Base-by-base conservation (phyloP, 805 yeast genomes). In the Wickerhamomyces queroliae region DNA sequence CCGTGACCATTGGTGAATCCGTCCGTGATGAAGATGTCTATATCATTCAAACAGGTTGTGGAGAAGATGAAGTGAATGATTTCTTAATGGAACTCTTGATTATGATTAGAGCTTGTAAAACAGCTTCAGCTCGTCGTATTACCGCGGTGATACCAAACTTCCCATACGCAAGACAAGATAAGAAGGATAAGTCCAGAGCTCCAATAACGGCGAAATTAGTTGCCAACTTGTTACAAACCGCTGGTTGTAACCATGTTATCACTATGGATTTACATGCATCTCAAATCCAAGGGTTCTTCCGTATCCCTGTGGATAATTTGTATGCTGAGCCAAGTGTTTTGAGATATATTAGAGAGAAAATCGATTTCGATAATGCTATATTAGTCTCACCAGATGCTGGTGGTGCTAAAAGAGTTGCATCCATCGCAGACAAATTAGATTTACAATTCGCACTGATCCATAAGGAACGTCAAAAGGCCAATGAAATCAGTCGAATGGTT, bases 301-400 rank as follows among this genome's bases (percentile, higher is more conserved):
- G 80, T 47, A 88, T 88, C 26, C 98, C 99, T 3, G 98, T 91
- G 21, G 98, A 91, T 65, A 93, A 91, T 57, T 70, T 91, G 46
- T 91, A 90, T 53, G 97, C 96, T 16, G 98, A 93, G 58, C 98
- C 99, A 35, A 78, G 83, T 40, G 95, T 86, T 17, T 73, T 91
- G 35, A 69, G 84, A 50, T 93, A 86, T 61, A 86, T 91, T 51
- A 78, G 75, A 47, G 85, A 79, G 44, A 74, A 78, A 47, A 67
- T 78, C 33, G 71, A 74, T 46, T 63, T 69, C 45, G 63, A 65
- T 24, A 70, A 79, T 43, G 74, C 89, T 9, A 86, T 89, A 38
- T 77, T 91, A 40, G 95, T 91, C 11, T 88, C 96, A 5, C 99
- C 99, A 3, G 99, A 91, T 66, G 99, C 99, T 3, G 99, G 99